Evolutionary conservation across 805 yeast species (phyloP).

Genomic region (Sungouiozyma ichnusensis): DNA sequence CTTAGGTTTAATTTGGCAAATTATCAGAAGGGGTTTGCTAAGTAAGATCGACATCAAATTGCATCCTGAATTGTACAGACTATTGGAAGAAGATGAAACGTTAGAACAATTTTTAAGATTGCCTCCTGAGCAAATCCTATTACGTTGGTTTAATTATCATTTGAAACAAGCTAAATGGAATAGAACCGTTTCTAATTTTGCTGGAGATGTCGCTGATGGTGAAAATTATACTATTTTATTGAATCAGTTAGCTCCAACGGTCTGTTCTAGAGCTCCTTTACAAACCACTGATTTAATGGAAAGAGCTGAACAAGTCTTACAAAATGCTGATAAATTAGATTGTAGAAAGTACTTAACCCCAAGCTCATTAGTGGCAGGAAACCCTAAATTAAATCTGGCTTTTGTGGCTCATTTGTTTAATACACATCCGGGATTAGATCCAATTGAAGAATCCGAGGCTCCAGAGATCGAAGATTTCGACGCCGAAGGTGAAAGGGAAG

Average conservation of each 20-base stretch:
- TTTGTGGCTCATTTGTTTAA: constrained; percentile 96
- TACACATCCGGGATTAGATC: constrained; percentile 94
- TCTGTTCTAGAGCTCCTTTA: constrained; percentile 75
- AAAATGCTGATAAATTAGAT: constrained; percentile 81
- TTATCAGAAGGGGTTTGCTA: constrained; percentile 89
- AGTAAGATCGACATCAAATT: constrained; percentile 90
- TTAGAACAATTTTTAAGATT: constrained; percentile 91
- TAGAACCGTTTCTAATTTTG: constrained; percentile 78
- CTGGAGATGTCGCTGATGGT: constrained; percentile 85
- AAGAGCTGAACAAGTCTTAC: constrained; percentile 81
- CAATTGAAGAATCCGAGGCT: constrained; percentile 81
- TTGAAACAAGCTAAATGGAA: constrained; percentile 85
- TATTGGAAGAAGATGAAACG: constrained; percentile 93
- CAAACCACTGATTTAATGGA: constrained; percentile 61
- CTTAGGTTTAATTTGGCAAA: constrained; percentile 92
- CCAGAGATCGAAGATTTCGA: constrained; percentile 96
- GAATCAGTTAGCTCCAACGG: constrained; percentile 76
- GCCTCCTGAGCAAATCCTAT: constrained; percentile 93
- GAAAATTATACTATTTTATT: constrained; percentile 87
- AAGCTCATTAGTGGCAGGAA: constrained; percentile 85
- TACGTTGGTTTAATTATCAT: constrained; percentile 97
- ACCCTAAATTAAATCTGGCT: constrained; percentile 92
- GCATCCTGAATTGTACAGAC: constrained; percentile 92
- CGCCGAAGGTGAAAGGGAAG: constrained; percentile 99
- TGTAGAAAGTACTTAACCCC: constrained; percentile 95